Evolutionary conservation across 1,284 basidiomycete species (phyloP), one percentile per base, ranked within the genome.

Genomic region (Ustilago vetiveriae): DNA sequence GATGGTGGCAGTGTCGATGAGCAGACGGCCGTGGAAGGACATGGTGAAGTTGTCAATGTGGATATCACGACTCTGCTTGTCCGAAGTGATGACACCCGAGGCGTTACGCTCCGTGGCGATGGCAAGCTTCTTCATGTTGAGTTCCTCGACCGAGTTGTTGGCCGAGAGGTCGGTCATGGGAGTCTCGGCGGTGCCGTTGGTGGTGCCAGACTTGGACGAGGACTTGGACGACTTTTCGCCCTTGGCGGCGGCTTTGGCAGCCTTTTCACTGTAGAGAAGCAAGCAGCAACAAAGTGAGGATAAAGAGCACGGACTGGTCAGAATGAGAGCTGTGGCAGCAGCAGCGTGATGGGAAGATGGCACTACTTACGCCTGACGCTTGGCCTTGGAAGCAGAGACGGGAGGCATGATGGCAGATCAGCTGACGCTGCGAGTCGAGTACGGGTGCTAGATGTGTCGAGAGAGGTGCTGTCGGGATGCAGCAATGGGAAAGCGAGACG

Each of bases 11-110:
- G 88, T 88, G 83, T 98, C 94, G 78, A 98, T 90, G 74, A 98
- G 87, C 23, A 98, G 85, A 56, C 95, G 88, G 33, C 95, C 95
- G 82, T 98, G 95, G 88, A 98, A 98, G 4, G 94, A 97, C 53
- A 98, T 88, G 5, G 94, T 96, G 84, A 90, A 98, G 47, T 90
- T 88, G 82, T 97, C 93, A 76, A 98, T 95, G 85, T 98, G 97
- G 86, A 98, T 90, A 85, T 98, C 95, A 68, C 95, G 90, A 55
- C 89, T 88, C 84, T 97, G 94, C 54, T 86, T 83, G 85, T 98
- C 96, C 41, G 93, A 97, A 43, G 92, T 90, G 36, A 98, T 86
- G 19, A 97, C 94, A 79, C 96, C 95, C 26, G 79, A 77, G 19
- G 79, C 78, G 43, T 79, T 82, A 19, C 79, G 68, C 53, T 82